Conservation (phyloP, 2,329 filamentous ascomycete species). For the Phaeosphaeriaceae sp. region DNA sequence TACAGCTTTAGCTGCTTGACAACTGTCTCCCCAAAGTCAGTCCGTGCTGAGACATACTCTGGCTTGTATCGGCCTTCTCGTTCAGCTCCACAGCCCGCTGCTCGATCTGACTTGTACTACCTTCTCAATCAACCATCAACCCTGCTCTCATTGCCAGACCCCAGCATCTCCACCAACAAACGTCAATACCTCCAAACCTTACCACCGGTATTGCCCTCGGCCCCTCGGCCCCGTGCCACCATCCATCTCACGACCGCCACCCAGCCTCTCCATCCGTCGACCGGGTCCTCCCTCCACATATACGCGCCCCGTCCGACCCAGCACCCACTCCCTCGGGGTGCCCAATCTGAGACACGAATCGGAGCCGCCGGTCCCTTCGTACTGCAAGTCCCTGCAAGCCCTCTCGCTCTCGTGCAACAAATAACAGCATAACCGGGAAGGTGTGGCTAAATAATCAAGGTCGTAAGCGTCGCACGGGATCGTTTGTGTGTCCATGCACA, state of each 20-base stretch:
- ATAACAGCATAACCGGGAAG: neutral
- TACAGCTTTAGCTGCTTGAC: no score
- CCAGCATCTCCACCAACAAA: neutral
- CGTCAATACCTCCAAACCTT: neutral
- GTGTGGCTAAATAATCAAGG: neutral
- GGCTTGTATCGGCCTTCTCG: neutral
- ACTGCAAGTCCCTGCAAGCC: conserved; percentile 20
- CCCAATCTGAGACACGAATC: conserved; percentile 34
- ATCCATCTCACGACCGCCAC: neutral
- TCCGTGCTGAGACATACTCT: neutral
- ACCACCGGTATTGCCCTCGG: neutral
- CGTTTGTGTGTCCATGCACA: conserved; percentile 21
- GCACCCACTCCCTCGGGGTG: conserved; percentile 13
- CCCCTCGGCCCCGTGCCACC: neutral
- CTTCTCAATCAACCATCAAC: no score
- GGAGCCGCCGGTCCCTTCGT: conserved; percentile 25
- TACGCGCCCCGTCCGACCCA: conserved; percentile 19
- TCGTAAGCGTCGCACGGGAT: conserved; percentile 19
- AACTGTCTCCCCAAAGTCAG: no score
- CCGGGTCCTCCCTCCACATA: conserved; percentile 1
- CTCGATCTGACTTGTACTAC: no score
- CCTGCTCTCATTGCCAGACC: neutral
- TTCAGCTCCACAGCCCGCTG: no score
- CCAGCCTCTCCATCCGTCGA: neutral
- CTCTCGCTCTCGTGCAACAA: conserved; percentile 3